Evolutionary conservation across 169 alveolate genomes (phyloP), one percentile per base, ranked within the genome.

Genomic region (Plasmodium billcollinsi): DNA sequence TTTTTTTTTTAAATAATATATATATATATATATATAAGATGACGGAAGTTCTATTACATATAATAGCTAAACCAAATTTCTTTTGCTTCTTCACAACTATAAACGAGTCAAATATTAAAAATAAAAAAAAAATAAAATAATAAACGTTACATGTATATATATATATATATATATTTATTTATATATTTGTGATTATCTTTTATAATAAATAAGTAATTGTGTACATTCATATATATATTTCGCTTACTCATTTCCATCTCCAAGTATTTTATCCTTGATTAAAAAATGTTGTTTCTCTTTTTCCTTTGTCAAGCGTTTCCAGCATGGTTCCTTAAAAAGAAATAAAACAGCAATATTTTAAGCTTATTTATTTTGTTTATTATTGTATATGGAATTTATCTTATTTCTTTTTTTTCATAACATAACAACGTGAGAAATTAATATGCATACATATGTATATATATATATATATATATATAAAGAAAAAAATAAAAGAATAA

Each of bases 71-170:
- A 73, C 91, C 91, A 83, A 20, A n/a, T 20, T 54, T 69, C 63
- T 45, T 83, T 83, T 62, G 91, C 91, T 29, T 83, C 91, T 56
- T 83, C 91, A 56, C 91, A 83, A 49, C 89, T 78, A 14, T 26
- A 43, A 14, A 52, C 5, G 47, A 6, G 47, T 39, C 2, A 39
- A 39, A 39, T 11, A 39, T 39, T 39, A 39, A 39, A 39, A 39
- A 39, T 0, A 33, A 58, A 45, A 45, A 56, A 45, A 24, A 24
- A 20, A 47, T 6, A 9, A 43, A 59, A 74, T 50, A 21, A 62
- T 12, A 62, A 15, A 54, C 9, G 7, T 20, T 7, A 21, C 29
- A 20, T 21, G 7, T 26, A 65, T 12, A 26, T 24, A 26, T 73
- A 52, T 29, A 26, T 26, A 65, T 26, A 65, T 65, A 29, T 29